Evolutionary conservation across 1,284 basidiomycete species (phyloP), one percentile per base, ranked within the genome.

Genomic region (Mycosarcoma maydis): DNA sequence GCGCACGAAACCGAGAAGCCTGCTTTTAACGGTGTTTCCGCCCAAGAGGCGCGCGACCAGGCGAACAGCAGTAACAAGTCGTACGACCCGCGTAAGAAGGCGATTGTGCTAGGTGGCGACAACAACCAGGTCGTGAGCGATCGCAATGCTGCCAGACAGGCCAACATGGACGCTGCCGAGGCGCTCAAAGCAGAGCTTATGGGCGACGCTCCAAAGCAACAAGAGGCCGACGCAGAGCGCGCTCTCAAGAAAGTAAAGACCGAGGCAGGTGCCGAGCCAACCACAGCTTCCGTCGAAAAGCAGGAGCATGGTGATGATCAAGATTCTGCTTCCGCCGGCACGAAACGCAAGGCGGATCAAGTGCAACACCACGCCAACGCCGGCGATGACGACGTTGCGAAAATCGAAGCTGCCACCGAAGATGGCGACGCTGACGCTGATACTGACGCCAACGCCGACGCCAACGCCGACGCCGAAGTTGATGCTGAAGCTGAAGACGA

Each of bases 111-210:
- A 4, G 73, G 73, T 23, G 76, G 76, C 13, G 62, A 73, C 44
- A 77, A 73, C 45, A 71, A 68, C 40, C 60, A 79, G 32, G 69
- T 79, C 9, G 73, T 80, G 17, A 46, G 58, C 19, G 66, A 78
- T 36, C 73, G 73, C 20, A 70, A 72, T 17, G 71, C 76, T 26
- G 76, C 76, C 8, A 59, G 94, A 56, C 90, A 96, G 87, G 95
- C 94, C 14, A 98, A 98, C 80, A 88, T 97, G 87, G 92, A 89
- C 83, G 95, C 95, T 39, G 94, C 94, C 55, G 92, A 97, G 80
- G 88, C 90, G 80, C 86, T 98, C 73, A 94, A 92, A 83, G 94
- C 93, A 47, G 92, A 98, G 83, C 84, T 98, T 69, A 87, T 88
- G 60, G 89, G 89, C 33, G 53, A 26, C 11, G 39, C 38, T 3